Evolutionary conservation across 2,329 filamentous ascomycete species (phyloP).

Genomic region (Pseudofabraea citricarpa): DNA sequence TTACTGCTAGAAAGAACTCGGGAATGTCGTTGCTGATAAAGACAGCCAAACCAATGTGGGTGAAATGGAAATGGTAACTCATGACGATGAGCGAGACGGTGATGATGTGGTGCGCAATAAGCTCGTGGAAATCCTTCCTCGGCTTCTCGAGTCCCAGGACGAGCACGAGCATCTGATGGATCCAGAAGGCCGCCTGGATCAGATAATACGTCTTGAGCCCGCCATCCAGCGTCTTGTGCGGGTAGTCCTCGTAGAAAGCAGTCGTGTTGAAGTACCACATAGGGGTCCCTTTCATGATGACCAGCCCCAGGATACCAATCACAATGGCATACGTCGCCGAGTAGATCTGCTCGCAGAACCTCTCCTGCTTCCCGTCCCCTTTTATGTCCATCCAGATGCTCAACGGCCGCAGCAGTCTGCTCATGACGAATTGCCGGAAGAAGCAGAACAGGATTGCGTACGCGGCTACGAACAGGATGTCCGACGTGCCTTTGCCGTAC

Average conservation of each 20-base stretch:
- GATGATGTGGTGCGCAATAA: slow-evolving; percentile 88
- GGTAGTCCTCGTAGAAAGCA: slow-evolving; percentile 86
- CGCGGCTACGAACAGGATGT: slow-evolving; percentile 82
- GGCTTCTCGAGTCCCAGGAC: slow-evolving; percentile 86
- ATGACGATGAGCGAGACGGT: slow-evolving; percentile 77
- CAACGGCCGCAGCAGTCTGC: slow-evolving; percentile 75
- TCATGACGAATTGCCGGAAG: slow-evolving; percentile 94
- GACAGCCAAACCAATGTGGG: slow-evolving; percentile 87
- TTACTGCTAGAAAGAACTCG: slow-evolving; percentile 90
- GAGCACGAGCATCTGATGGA: slow-evolving; percentile 86
- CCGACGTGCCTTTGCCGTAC: slow-evolving; percentile 85
- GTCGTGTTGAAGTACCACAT: slow-evolving; percentile 94
- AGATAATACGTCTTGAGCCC: slow-evolving; percentile 94
- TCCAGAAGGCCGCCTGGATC: slow-evolving; percentile 92
- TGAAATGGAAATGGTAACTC: slow-evolving; percentile 95
- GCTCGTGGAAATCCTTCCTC: slow-evolving; percentile 90
- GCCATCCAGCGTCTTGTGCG: slow-evolving; percentile 74
- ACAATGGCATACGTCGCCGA: slow-evolving; percentile 85
- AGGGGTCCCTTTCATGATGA: slow-evolving; percentile 85
- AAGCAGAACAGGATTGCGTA: slow-evolving; percentile 89
- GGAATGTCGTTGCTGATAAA: slow-evolving; percentile 94
- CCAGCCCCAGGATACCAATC: slow-evolving; percentile 79
- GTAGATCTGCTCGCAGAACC: slow-evolving; percentile 96
- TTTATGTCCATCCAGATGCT: slow-evolving; percentile 66
- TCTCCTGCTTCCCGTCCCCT: slow-evolving; percentile 71